Percentiles rank a stretch among this genome's conserved stretches.
Evolutionary conservation across 2,329 filamentous ascomycete species (phyloP).

Genomic region (Claviceps africana): DNA sequence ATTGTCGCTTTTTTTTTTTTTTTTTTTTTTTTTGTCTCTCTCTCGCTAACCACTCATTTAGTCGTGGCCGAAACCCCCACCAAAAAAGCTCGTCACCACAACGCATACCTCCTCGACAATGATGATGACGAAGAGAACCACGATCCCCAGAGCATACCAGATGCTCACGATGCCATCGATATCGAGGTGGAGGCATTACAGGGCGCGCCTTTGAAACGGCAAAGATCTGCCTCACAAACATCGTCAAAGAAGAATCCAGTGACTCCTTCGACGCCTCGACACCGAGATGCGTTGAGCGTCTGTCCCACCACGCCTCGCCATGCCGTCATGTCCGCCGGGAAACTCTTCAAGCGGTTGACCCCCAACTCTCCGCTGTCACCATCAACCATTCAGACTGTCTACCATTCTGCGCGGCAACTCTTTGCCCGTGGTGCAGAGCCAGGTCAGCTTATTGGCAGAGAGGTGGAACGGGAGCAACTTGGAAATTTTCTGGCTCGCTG

Average conservation of each 20-base stretch:
- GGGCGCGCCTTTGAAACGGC: slow-evolving; percentile 14
- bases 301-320: slow-evolving; percentile 71
- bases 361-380: slow-evolving; percentile 63
- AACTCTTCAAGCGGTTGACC: slow-evolving; percentile 62
- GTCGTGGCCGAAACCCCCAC: slow-evolving; percentile 20
- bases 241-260: slow-evolving; percentile 34
- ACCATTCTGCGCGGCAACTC: slow-evolving; percentile 73
- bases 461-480: slow-evolving; percentile 52
- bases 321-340: slow-evolving; percentile 63
- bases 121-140: slow-evolving; percentile 50
- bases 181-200: slow-evolving; percentile 30
- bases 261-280: slow-evolving; percentile 61
- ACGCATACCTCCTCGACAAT: slow-evolving; percentile 31
- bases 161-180: slow-evolving; percentile 21
- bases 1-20: background rate
- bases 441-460: slow-evolving; percentile 63
- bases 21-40: background rate
- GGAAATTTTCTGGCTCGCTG: slow-evolving; percentile 53
- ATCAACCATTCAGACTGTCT: slow-evolving; percentile 57
- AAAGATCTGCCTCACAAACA: slow-evolving; percentile 16
- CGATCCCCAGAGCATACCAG: slow-evolving; percentile 24
- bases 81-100: slow-evolving; percentile 33
- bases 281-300: slow-evolving; percentile 62
- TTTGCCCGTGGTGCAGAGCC: slow-evolving; percentile 71
- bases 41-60: slow-evolving; percentile 7